Evolutionary conservation across 176 grass and related monocot genomes (phyloP).

Genomic region (Pontederia crassipes): DNA sequence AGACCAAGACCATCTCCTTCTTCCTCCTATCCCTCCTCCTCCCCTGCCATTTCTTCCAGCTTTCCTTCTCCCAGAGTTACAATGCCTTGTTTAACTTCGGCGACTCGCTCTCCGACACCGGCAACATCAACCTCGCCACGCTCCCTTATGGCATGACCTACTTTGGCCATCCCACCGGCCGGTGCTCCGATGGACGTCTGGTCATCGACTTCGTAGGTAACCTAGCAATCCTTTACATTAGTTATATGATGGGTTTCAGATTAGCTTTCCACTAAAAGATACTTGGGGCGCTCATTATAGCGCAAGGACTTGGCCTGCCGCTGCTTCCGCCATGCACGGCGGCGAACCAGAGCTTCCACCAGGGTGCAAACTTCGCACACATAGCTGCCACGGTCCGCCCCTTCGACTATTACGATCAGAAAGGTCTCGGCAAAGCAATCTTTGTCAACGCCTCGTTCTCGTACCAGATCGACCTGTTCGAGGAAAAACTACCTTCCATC

Average conservation of each 20-base stretch:
- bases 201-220: constrained; percentile 41
- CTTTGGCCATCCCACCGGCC: constrained; percentile 31
- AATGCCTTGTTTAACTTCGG: constrained; percentile 40
- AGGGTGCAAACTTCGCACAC: not conserved
- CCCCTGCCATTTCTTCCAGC: constrained; percentile 17
- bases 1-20: too few species aligned
- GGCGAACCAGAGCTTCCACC: not conserved
- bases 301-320: constrained; percentile 55
- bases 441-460: not conserved
- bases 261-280: not conserved
- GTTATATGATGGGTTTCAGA: too few species aligned
- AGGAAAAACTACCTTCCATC: not conserved
- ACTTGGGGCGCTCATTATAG: constrained; percentile 14
- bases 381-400: not conserved
- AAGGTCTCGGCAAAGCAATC: not conserved
- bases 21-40: not conserved
- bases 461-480: not conserved
- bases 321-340: constrained; percentile 20
- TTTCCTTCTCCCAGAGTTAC: constrained; percentile 11
- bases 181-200: constrained; percentile 34
- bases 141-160: constrained; percentile 33
- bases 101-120: constrained; percentile 32
- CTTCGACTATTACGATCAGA: not conserved
- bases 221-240: not conserved
- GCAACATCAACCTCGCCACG: constrained; percentile 25